A percentile compares a stretch with the other conserved stretches of the same genome.
phyloP scores from a whole-genome alignment of 768 basidiomycete species.

The Phanerodontia chrysosporium region DNA sequence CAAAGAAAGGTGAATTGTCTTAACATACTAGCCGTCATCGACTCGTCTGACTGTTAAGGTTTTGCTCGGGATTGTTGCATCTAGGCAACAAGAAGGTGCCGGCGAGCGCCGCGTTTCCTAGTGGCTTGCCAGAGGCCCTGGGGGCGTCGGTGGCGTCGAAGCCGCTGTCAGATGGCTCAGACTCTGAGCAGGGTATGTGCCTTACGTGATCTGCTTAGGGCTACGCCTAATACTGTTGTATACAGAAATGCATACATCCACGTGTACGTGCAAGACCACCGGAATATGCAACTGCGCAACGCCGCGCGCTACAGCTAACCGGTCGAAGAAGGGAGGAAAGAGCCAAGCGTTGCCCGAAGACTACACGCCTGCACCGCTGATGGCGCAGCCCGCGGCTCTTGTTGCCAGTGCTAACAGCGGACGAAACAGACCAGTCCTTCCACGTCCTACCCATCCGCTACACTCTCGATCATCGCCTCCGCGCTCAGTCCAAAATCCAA shows the following conservation, averaged over 20 bases:
- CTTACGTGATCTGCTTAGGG: background rate
- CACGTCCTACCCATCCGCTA: constrained; percentile 38
- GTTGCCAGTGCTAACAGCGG: constrained; percentile 20
- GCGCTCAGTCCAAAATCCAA: constrained; percentile 46
- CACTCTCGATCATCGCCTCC: constrained; percentile 26
- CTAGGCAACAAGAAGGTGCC: constrained; percentile 57
- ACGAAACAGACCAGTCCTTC: constrained; percentile 56
- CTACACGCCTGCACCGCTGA: constrained; percentile 6
- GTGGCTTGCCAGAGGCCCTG: constrained; percentile 68
- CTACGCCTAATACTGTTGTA: background rate
- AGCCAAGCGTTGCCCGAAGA: constrained; percentile 2
- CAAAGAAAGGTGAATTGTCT: constrained; percentile 61
- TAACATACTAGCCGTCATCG: constrained; percentile 8
- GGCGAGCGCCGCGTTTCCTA: constrained; percentile 74
- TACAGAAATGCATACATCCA: background rate
- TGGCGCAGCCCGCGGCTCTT: constrained; percentile 19
- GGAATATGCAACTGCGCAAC: constrained; percentile 56
- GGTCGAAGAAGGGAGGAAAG: constrained; percentile 4
- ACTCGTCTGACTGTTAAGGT: constrained; percentile 42
- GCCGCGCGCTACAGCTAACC: constrained; percentile 26
- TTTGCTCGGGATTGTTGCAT: constrained; percentile 15
- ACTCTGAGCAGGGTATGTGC: constrained; percentile 51
- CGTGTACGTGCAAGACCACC: constrained; percentile 43
- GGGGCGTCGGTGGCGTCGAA: constrained; percentile 56
- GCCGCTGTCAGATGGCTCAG: constrained; percentile 44